These are phyloP conservation scores for Macrophomina phaseolina DNA, from an alignment of 2,329 filamentous ascomycete species.

Conservation along the genomic window DNA sequence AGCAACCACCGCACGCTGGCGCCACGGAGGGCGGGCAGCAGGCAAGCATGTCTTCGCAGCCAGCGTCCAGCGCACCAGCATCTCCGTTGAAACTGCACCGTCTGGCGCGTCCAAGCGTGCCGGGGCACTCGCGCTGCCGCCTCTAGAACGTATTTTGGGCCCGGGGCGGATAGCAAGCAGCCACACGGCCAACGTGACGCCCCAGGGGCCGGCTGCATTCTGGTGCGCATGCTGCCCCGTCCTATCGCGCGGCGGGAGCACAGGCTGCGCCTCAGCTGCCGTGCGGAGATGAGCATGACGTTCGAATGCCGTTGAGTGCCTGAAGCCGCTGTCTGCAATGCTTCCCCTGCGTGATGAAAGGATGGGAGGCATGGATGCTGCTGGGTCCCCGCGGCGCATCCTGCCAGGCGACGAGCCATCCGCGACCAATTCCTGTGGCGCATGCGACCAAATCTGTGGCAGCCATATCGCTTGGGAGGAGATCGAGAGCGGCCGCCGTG, in stretches of 20 bases:
- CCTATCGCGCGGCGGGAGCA: constrained; percentile 23
- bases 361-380: constrained; percentile 22
- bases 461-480: constrained; percentile 16
- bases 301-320: constrained; percentile 18
- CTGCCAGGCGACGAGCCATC: constrained; percentile 8
- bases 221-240: constrained; percentile 10
- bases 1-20: neutral
- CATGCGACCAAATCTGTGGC: constrained; percentile 16
- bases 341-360: constrained; percentile 26
- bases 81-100: constrained; percentile 17
- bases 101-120: constrained; percentile 10
- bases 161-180: constrained; percentile 16
- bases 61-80: constrained; percentile 15
- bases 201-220: constrained; percentile 4
- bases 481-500: neutral
- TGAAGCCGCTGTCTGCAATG: constrained; percentile 23
- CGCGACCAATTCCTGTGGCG: constrained; percentile 15
- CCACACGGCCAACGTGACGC: constrained; percentile 19
- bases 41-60: constrained; percentile 1
- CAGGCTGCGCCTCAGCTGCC: constrained; percentile 23
- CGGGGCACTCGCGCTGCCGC: constrained; percentile 12
- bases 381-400: constrained; percentile 15
- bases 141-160: constrained; percentile 20
- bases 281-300: constrained; percentile 26
- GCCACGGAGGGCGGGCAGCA: neutral